Evolutionary conservation across 179 eudicot species (phyloP).

Genomic region (Pouteria campechiana): DNA sequence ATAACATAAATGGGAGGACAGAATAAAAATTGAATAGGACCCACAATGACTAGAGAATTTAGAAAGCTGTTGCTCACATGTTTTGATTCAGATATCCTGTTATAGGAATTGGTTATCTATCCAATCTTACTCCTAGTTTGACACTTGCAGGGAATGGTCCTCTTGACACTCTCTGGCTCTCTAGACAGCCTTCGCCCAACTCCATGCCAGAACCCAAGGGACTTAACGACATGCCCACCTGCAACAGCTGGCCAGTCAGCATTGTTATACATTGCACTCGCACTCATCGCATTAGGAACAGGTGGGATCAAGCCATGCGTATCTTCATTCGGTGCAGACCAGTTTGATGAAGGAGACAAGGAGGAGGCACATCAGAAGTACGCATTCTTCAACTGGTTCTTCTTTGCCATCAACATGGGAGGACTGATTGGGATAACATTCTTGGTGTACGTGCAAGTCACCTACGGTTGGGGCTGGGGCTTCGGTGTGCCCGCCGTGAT

Average conservation of each 20-base stretch:
- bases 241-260: conserved; percentile 22
- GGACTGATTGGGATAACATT: conserved; percentile 41
- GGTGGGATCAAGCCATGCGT: conserved; percentile 67
- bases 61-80: too few relatives aligned
- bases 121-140: too few relatives aligned
- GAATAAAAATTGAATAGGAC: too few relatives aligned
- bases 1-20: too few relatives aligned
- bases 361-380: conserved; percentile 37
- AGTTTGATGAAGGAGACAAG: conserved; percentile 40
- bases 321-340: conserved; percentile 68
- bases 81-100: too few relatives aligned
- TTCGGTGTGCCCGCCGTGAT: conserved; percentile 24
- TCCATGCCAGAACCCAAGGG: conserved; percentile 17
- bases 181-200: conserved; percentile 40
- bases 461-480: conserved; percentile 41
- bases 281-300: conserved; percentile 47
- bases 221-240: conserved; percentile 13
- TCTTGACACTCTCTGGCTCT: conserved; percentile 39
- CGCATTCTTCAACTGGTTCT: conserved; percentile 72
- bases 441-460: conserved; percentile 38
- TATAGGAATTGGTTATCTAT: too few relatives aligned
- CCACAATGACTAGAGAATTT: too few relatives aligned
- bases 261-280: conserved; percentile 35
- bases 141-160: conserved; percentile 46
- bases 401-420: conserved; percentile 40